phyloP scores from a whole-genome alignment of 2,329 filamentous ascomycete genomes.

The Arachnomyces sp. region DNA sequence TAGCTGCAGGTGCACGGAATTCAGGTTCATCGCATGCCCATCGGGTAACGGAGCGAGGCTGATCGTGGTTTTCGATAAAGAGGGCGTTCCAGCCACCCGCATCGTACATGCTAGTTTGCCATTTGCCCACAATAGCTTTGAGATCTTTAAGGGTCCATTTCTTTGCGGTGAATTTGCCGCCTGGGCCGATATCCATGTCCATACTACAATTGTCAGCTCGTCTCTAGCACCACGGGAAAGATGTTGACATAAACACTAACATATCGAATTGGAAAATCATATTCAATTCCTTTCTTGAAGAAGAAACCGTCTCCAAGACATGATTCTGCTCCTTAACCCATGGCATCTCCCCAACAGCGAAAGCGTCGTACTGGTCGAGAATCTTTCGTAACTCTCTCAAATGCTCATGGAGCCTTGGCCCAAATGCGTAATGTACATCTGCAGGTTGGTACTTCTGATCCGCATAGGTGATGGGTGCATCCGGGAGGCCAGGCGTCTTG shows the following conservation, averaged over 20 bases:
- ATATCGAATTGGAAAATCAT: slow-evolving; percentile 67
- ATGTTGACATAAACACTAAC: slow-evolving; percentile 3
- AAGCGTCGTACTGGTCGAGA: slow-evolving; percentile 48
- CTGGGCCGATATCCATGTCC: slow-evolving; percentile 47
- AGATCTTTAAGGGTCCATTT: slow-evolving; percentile 44
- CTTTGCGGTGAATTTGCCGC: slow-evolving; percentile 42
- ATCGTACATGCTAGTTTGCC: slow-evolving; percentile 52
- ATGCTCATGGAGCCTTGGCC: slow-evolving; percentile 51
- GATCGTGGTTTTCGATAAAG: slow-evolving; percentile 60
- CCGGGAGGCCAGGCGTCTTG: slow-evolving; percentile 50
- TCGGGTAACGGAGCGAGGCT: slow-evolving; percentile 51
- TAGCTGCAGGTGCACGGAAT: slow-evolving; percentile 44
- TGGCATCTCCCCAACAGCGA: slow-evolving; percentile 56
- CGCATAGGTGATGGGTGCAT: slow-evolving; percentile 28
- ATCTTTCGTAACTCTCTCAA: slow-evolving; percentile 47
- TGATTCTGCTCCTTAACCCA: slow-evolving; percentile 40
- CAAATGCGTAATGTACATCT: slow-evolving; percentile 44
- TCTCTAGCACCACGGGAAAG: background rate
- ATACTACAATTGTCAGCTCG: slow-evolving; percentile 35
- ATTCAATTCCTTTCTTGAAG: slow-evolving; percentile 52
- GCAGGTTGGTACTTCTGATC: slow-evolving; percentile 26
- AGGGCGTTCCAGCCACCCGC: slow-evolving; percentile 57
- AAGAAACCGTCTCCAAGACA: slow-evolving; percentile 47
- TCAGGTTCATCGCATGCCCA: slow-evolving; percentile 45
- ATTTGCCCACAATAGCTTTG: slow-evolving; percentile 47